Conservation (phyloP, 768 basidiomycete genomes). For the Tulasnella sp. region DNA sequence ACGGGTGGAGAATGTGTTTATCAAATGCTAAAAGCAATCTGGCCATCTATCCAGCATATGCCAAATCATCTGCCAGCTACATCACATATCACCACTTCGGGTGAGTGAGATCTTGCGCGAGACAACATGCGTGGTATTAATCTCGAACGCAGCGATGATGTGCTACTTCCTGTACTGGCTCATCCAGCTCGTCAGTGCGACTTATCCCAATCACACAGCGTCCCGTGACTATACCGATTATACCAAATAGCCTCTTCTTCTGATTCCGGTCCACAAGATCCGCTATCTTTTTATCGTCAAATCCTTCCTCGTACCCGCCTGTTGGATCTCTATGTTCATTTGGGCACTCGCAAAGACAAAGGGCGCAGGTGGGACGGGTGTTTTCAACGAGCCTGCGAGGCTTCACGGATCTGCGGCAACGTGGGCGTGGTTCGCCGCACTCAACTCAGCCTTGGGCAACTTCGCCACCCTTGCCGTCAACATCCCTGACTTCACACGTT, state of each 20-base stretch:
- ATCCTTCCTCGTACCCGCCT: constrained; percentile 46
- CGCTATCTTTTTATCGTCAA: constrained; percentile 67
- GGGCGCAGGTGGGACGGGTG: constrained; percentile 34
- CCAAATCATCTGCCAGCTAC: constrained; percentile 50
- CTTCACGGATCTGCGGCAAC: constrained; percentile 43
- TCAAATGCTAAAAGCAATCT: constrained; percentile 75
- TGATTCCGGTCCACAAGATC: constrained; percentile 67
- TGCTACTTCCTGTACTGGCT: constrained; percentile 72
- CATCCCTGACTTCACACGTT: constrained; percentile 83
- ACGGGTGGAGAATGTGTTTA: constrained; percentile 33
- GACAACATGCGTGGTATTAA: no score
- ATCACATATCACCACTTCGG: constrained; percentile 53
- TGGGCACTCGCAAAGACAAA: constrained; percentile 65
- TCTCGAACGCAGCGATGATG: constrained; percentile 56
- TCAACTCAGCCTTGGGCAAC: constrained; percentile 68
- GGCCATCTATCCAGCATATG: constrained; percentile 56
- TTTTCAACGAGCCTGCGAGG: constrained; percentile 41
- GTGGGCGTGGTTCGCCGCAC: constrained; percentile 69
- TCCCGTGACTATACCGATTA: no score
- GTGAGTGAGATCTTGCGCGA: not conserved
- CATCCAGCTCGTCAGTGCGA: constrained; percentile 40
- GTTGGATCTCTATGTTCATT: constrained; percentile 61
- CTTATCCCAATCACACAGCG: no score
- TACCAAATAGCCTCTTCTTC: constrained; percentile 48
- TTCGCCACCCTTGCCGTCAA: constrained; percentile 41